These are phyloP conservation scores for Beauveria australis DNA, from an alignment of 2,329 filamentous ascomycete genomes.

Conservation along the genomic window DNA sequence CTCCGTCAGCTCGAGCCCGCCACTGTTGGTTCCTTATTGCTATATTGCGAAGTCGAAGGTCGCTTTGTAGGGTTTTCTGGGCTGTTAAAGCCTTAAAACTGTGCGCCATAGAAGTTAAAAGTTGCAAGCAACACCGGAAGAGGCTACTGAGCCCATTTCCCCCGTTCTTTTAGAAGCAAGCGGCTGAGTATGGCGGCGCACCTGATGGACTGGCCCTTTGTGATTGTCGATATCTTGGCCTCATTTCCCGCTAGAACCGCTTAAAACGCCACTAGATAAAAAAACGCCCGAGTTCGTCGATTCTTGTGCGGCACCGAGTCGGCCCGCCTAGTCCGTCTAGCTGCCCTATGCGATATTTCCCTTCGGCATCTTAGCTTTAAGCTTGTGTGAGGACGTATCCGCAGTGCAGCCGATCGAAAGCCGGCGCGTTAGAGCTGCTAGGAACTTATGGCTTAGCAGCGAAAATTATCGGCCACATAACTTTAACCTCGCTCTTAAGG, in stretches of 20 bases:
- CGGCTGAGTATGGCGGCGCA: neutral
- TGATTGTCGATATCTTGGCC: neutral
- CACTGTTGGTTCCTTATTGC: too few relatives aligned
- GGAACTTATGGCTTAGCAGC: too few relatives aligned
- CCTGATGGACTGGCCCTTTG: neutral
- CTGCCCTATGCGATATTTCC: neutral
- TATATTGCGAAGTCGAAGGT: neutral
- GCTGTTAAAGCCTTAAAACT: neutral
- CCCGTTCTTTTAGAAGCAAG: neutral
- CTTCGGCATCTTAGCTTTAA: neutral
- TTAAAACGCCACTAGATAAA: neutral
- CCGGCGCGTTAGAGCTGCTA: too few relatives aligned
- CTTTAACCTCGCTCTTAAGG: too few relatives aligned
- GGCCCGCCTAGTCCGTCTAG: neutral
- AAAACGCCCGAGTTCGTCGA: neutral
- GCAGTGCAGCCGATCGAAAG: too few relatives aligned
- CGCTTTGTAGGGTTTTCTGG: neutral
- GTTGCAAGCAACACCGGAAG: neutral
- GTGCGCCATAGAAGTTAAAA: neutral
- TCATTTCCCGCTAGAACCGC: neutral
- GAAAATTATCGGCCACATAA: too few relatives aligned
- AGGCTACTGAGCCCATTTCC: neutral
- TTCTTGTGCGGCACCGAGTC: neutral
- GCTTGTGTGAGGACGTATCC: neutral
- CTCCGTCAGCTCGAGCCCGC: too few relatives aligned